These are phyloP conservation scores for Helichrysum umbraculigerum DNA, from an alignment of 129 eudicot genomes.

Conservation along the genomic window DNA sequence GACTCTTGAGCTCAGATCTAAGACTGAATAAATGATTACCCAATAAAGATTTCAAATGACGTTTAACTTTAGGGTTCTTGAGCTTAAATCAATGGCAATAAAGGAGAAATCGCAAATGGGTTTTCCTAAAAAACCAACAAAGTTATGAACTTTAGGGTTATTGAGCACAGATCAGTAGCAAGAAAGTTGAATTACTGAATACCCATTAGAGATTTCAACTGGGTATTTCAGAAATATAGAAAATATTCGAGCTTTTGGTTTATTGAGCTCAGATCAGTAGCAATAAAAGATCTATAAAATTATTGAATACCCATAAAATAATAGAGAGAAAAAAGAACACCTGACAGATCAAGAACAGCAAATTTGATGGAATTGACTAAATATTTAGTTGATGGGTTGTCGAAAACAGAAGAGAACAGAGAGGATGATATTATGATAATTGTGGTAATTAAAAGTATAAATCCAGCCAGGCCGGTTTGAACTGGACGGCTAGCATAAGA, in stretches of 20 bases:
- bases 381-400: constrained; percentile 22
- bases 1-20: background rate
- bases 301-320: constrained; percentile 23
- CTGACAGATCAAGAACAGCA: constrained; percentile 37
- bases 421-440: background rate
- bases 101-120: background rate
- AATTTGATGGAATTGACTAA: constrained; percentile 31
- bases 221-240: background rate
- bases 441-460: background rate
- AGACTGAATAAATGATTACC: background rate
- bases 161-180: background rate
- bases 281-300: constrained; percentile 1
- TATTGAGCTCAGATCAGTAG: background rate
- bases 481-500: constrained; percentile 43
- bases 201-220: background rate
- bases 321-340: constrained; percentile 31
- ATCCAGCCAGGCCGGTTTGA: constrained; percentile 41
- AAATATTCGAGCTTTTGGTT: constrained; percentile 20
- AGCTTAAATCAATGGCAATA: background rate
- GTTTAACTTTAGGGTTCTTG: background rate
- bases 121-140: background rate
- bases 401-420: constrained; percentile 1
- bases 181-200: background rate
- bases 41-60: background rate
- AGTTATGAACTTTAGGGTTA: background rate